Conservation (phyloP, 176 grass and related monocot species). For the Oryza officinalis region DNA sequence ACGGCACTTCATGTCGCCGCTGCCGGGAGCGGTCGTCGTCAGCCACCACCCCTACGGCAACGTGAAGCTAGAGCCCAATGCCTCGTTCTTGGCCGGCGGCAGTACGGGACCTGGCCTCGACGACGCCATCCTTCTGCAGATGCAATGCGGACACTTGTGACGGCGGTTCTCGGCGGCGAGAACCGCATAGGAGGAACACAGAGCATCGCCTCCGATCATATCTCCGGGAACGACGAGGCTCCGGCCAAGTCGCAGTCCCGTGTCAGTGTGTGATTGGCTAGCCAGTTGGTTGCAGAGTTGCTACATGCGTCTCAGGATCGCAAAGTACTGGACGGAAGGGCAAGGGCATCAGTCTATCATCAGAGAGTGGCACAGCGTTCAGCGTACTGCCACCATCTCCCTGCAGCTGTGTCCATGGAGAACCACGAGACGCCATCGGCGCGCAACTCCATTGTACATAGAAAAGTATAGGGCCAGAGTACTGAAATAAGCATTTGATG, state of each 20-base stretch:
- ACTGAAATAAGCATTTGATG: constrained; percentile 18
- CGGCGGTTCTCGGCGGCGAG: constrained; percentile 11
- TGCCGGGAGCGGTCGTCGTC: constrained; percentile 1
- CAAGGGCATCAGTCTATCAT: not conserved
- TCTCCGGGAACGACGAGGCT: not conserved
- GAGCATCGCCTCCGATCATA: not conserved
- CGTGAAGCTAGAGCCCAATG: constrained; percentile 62
- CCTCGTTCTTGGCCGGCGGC: constrained; percentile 18
- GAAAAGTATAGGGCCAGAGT: constrained; percentile 17
- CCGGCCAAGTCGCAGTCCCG: not conserved
- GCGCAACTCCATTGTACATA: constrained; percentile 44
- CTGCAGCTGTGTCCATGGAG: constrained; percentile 23
- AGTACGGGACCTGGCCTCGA: not conserved
- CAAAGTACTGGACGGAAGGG: not conserved
- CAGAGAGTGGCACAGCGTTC: not conserved
- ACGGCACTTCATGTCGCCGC: constrained; percentile 40
- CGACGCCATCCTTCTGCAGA: constrained; percentile 51
- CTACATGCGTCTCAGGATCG: constrained; percentile 13
- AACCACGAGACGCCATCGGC: not conserved
- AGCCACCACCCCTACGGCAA: constrained; percentile 43
- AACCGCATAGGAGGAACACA: not conserved
- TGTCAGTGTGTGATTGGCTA: constrained; percentile 3
- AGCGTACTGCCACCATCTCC: not conserved
- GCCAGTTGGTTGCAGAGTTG: constrained; percentile 10
- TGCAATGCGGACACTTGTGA: constrained; percentile 66